phyloP scores from a whole-genome alignment of 73 alveolate genomes.

The Effrenium voratum region DNA sequence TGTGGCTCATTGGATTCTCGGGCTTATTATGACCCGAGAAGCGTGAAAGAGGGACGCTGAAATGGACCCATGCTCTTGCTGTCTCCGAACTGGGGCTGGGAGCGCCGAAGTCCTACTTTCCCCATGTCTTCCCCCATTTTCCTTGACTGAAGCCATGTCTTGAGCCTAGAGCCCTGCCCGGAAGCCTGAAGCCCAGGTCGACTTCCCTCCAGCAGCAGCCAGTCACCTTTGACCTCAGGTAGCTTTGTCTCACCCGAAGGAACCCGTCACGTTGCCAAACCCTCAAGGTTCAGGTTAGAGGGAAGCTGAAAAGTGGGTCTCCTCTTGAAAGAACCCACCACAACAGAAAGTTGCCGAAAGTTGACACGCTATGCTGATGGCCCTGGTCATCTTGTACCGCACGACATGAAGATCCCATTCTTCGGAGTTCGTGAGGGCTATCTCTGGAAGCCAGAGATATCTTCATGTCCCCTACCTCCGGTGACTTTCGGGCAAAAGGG shows the following conservation, averaged over 20 bases:
- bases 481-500: not conserved
- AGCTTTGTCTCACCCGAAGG: too few species aligned
- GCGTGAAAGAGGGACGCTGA: too few species aligned
- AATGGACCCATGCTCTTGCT: too few species aligned
- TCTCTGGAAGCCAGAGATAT: too few species aligned
- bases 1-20: too few species aligned
- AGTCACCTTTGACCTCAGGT: conserved; percentile 53
- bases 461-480: not conserved
- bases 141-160: not conserved
- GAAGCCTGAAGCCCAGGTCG: conserved; percentile 87
- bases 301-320: not conserved
- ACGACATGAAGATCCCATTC: too few species aligned
- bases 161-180: too few species aligned
- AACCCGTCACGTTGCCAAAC: too few species aligned
- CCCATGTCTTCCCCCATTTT: not conserved
- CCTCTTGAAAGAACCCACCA: not conserved
- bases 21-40: too few species aligned
- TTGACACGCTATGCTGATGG: too few species aligned
- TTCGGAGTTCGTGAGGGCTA: too few species aligned
- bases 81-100: not conserved
- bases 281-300: not conserved
- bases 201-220: conserved; percentile 55
- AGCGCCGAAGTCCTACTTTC: not conserved
- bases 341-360: not conserved
- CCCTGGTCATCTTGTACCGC: too few species aligned